Base-by-base conservation (phyloP, 1,139 yeast genomes). In the Torulaspora globosa region DNA sequence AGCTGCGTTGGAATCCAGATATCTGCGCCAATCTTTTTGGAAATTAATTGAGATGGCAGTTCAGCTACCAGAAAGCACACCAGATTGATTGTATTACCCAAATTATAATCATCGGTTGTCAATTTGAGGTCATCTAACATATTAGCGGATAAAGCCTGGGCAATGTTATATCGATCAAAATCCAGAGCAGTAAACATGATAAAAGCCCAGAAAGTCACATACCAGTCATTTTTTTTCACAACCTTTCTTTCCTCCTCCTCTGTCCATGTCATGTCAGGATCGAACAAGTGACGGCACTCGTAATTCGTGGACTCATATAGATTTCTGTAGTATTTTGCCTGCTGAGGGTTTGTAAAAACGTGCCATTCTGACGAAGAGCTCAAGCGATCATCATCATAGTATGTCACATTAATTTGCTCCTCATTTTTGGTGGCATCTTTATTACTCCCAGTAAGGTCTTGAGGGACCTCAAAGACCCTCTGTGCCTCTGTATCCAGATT, bases 1-100 rank as follows among this genome's bases (percentile, higher is more conserved):
- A 78, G 70, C 55, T 78, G 82, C 30, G 69, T 63, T 0, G 83
- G 83, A 41, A 78, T 70, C 73, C 79, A 78, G 35, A 70, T 54
- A 56, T 77, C 81, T 3, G 79, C 73, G 5, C 82, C 83, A 23
- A 78, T 45, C 45, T 67, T 70, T 55, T 78, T 78, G 8, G 80
- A 72, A 14, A 78, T 55, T 53, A 78, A 62, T 56, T 77, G 81
- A 1, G 82, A 77, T 0, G 82, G 82, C 15, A 78, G 61, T 57
- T 78, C 82, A 11, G 79, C 74, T n/a, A 62, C 57, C 44, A 78
- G 59, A 56, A 78, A 78, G 38, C 74, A 64, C 8, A 73, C 63
- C 44, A 70, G 65, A 46, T 70, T 70, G 32, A 76, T 63, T 11
- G 79, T 75, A 50, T 69, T 71, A 4, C 79, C 81, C 23, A 63